Percentiles rank a stretch among this genome's conserved stretches.
These are phyloP conservation scores for Halenospora varia DNA, from an alignment of 495 filamentous ascomycete genomes.

Conservation along the genomic window DNA sequence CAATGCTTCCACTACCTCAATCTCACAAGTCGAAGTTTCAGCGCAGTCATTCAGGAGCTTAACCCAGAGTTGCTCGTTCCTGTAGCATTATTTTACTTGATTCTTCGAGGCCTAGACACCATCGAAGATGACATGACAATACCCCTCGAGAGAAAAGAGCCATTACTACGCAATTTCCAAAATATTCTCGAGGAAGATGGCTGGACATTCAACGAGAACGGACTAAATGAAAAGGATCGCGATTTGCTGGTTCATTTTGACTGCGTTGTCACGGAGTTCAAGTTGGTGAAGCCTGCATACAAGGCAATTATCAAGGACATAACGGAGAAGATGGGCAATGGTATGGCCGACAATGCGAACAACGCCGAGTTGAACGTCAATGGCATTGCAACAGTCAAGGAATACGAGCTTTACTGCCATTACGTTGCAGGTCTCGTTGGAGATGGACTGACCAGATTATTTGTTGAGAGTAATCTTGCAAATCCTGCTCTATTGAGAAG, in stretches of 20 bases:
- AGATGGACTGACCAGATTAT: conserved; percentile 86
- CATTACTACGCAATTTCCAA: conserved; percentile 78
- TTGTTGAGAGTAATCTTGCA: conserved; percentile 82
- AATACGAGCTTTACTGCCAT: conserved; percentile 95
- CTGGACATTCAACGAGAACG: conserved; percentile 84
- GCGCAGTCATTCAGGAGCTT: conserved; percentile 89
- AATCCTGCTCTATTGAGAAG: conserved; percentile 80
- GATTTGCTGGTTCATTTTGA: conserved; percentile 90
- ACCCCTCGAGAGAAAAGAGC: conserved; percentile 73
- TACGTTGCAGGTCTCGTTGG: conserved; percentile 97
- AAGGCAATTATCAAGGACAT: conserved; percentile 89
- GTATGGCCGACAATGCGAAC: conserved; percentile 92
- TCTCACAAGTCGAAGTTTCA: conserved; percentile 88
- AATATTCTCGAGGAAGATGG: conserved; percentile 73
- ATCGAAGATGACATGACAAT: conserved; percentile 99
- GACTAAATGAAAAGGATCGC: conserved; percentile 90
- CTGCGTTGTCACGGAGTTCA: conserved; percentile 79
- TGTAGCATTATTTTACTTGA: conserved; percentile 89
- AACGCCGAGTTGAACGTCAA: conserved; percentile 74
- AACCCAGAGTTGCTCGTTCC: conserved; percentile 91
- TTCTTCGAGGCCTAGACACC: conserved; percentile 86
- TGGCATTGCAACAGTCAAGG: conserved; percentile 75
- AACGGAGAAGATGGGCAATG: conserved; percentile 91
- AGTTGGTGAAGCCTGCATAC: conserved; percentile 83
- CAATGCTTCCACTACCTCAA: conserved; percentile 84